phyloP scores from a whole-genome alignment of 108 stramenopile species.

The Schizochytrium sp. region DNA sequence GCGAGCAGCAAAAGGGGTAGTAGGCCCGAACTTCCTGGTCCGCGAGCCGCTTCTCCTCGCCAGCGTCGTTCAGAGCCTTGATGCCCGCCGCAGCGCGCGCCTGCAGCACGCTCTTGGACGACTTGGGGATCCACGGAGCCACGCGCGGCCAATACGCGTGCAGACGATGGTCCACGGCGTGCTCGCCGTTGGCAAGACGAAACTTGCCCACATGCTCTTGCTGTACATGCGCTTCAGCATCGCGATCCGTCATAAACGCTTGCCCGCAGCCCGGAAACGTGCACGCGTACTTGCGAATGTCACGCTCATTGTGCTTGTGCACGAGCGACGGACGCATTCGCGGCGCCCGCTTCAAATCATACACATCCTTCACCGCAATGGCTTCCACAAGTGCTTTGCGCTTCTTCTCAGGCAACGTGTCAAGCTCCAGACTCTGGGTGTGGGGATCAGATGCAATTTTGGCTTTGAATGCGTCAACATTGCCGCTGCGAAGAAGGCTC shows the following conservation, averaged over 20 bases:
- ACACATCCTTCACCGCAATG: background rate
- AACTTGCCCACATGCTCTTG: background rate
- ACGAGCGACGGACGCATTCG: background rate
- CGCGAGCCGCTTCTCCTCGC: background rate
- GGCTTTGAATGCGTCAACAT: background rate
- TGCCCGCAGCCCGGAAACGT: background rate
- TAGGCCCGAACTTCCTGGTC: background rate
- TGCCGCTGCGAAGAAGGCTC: background rate
- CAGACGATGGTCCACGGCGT: background rate
- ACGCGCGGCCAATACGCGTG: background rate
- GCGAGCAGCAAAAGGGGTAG: background rate
- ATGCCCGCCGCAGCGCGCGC: background rate
- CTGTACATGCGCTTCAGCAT: background rate
- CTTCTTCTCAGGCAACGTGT: background rate
- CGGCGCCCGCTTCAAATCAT: background rate
- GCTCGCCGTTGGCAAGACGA: background rate
- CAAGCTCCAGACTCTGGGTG: background rate
- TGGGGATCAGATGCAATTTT: background rate
- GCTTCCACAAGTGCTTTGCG: background rate
- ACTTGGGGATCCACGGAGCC: background rate
- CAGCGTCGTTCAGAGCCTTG: background rate
- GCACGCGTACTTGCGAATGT: background rate
- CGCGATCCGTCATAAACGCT: background rate
- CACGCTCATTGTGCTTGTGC: background rate
- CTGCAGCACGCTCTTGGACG: background rate